These are phyloP conservation scores for Fusarium bulbicola DNA, from an alignment of 2,329 filamentous ascomycete genomes.

Conservation along the genomic window DNA sequence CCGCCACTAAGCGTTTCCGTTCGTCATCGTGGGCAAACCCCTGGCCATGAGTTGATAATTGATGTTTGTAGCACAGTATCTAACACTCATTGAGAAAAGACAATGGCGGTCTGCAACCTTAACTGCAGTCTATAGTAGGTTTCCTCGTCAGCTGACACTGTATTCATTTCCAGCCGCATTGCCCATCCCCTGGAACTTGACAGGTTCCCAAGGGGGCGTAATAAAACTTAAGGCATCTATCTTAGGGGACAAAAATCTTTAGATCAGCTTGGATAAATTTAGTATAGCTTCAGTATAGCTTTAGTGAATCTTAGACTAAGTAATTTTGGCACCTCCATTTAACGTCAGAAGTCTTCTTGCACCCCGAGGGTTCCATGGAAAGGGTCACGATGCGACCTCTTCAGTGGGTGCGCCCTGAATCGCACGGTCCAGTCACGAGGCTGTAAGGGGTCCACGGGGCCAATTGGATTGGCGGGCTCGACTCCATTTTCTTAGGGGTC, in stretches of 20 bases:
- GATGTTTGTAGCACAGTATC: constrained; percentile 10
- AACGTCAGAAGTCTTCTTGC: too few relatives aligned
- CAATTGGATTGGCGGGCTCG: constrained; percentile 38
- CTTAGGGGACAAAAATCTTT: too few relatives aligned
- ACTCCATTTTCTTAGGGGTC: constrained; percentile 20
- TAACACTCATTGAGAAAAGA: neutral
- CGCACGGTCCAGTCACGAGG: constrained; percentile 41
- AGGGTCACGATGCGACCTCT: constrained; percentile 33
- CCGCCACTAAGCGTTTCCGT: constrained; percentile 26
- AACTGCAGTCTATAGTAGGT: constrained; percentile 19
- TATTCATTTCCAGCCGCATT: constrained; percentile 19
- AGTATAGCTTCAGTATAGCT: too few relatives aligned
- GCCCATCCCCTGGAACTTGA: neutral
- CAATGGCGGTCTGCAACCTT: constrained; percentile 29
- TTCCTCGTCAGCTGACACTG: constrained; percentile 27
- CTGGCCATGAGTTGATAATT: constrained; percentile 15
- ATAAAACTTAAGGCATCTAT: too few relatives aligned
- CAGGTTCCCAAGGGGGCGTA: constrained; percentile 2
- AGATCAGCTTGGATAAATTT: too few relatives aligned
- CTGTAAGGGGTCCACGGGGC: constrained; percentile 39
- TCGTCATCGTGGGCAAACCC: constrained; percentile 14
- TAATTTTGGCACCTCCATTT: too few relatives aligned
- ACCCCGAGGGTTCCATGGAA: neutral
- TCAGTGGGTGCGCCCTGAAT: constrained; percentile 28
- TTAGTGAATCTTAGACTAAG: too few relatives aligned